Conservation (phyloP, 106 monocot genomes). For the Dactylorhiza incarnata region DNA sequence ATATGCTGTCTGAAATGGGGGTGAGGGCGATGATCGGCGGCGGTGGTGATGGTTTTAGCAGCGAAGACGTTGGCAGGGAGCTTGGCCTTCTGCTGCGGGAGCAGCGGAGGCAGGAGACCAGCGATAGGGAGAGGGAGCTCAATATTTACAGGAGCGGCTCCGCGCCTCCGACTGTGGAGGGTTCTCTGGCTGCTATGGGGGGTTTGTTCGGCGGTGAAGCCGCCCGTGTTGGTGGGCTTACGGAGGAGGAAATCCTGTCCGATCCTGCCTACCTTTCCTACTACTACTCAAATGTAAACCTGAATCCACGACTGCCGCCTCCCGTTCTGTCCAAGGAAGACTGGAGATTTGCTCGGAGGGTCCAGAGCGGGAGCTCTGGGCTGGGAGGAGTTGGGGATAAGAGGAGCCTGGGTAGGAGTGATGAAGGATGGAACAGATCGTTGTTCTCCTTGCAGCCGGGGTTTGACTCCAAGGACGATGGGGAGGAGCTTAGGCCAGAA, state of each 20-base stretch:
- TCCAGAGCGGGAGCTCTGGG: slow-evolving; percentile 28
- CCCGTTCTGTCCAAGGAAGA: slow-evolving; percentile 71
- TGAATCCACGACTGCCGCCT: slow-evolving; percentile 59
- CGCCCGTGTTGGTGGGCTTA: slow-evolving; percentile 11
- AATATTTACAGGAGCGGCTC: slow-evolving; percentile 55
- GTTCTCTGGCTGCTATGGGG: slow-evolving; percentile 22
- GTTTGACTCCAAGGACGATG: slow-evolving; percentile 18
- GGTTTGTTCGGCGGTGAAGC: slow-evolving; percentile 8
- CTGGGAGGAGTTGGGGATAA: slow-evolving; percentile 48
- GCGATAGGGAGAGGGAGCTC: slow-evolving; percentile 41
- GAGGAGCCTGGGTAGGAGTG: slow-evolving; percentile 20
- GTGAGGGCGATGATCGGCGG: slow-evolving; percentile 9
- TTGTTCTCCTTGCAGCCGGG: slow-evolving; percentile 40
- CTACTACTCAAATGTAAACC: slow-evolving; percentile 56
- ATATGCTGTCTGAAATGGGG: slow-evolving; percentile 24
- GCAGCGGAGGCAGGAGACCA: slow-evolving; percentile 24
- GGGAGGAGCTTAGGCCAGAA: slow-evolving; percentile 5
- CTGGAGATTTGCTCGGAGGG: slow-evolving; percentile 48
- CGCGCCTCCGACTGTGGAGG: slow-evolving; percentile 60
- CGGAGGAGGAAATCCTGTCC: slow-evolving; percentile 40
- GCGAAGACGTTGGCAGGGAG: slow-evolving; percentile 33
- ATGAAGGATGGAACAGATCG: slow-evolving; percentile 17
- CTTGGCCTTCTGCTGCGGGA: slow-evolving; percentile 25
- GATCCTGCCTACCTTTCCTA: slow-evolving; percentile 53
- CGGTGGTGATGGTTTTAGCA: slow-evolving; percentile 14